Base-by-base conservation (phyloP, 2,329 filamentous ascomycete genomes). In the Aspergillus unguis region DNA sequence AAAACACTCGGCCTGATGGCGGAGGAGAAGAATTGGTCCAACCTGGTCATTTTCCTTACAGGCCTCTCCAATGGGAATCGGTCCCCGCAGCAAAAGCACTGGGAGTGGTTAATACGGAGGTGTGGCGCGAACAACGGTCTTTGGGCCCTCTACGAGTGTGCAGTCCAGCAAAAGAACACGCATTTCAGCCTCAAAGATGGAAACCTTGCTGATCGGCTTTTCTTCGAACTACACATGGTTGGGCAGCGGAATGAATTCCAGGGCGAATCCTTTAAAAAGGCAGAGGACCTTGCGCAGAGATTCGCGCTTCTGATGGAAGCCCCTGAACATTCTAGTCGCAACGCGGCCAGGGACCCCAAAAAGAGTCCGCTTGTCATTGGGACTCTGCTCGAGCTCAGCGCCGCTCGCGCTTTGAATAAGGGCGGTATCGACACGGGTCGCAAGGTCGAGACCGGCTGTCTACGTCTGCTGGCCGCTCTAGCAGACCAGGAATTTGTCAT, bases 371-470 rank as follows among this genome's bases (percentile, higher is more conserved):
- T 72, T 27, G 68, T 78, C 17, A 67, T 75, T 41, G 76, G 69
- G 25, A 62, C 71, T 2, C 54, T 78, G 17, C 63, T 80, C 6
- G 71, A 78, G 47, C 62, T 81, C 11, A 70, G 70, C 55, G 74
- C 77, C 27, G 70, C 74, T n/a, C 65, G 67, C 36, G 71, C 74
- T 3, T 35, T 72, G n/a, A 66, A 69, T 28, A 57, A 72, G 32
- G 57, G 62, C 3, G 70, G 71, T 2, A 69, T 70, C 33, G 76
- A 79, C 57, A 57, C 63, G n/a, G 64, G 65, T 26, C 67, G 66
- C 3, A 65, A 71, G 29, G 76, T 78, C 28, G 59, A 60, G 26
- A 63, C 62, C 35, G 77, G 77, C 56, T 70, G 68, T 9, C 58
- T 63, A 47, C 71, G 69, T 52, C 62, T 76, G 46, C 45, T 73